These are phyloP conservation scores for Hippophae tibetana DNA, from an alignment of 306 rosid genomes.

Conservation along the genomic window DNA sequence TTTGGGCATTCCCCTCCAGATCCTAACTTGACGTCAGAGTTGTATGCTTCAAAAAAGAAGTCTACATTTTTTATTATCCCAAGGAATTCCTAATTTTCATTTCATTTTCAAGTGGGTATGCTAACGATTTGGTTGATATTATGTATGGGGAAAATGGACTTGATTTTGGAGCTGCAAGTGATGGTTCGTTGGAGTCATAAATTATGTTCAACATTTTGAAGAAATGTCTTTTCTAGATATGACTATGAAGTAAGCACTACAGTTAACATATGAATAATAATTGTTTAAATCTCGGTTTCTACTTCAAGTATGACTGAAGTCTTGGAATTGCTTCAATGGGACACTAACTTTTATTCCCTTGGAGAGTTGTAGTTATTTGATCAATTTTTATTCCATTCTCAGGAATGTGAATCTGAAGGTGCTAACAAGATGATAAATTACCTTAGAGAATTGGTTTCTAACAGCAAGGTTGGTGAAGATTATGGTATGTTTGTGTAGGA, in stretches of 20 bases:
- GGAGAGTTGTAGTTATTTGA: constrained; percentile 10
- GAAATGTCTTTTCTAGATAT: constrained; percentile 90
- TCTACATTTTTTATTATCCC: constrained; percentile 8
- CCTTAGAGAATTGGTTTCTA: too few species aligned
- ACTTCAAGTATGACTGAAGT: too few species aligned
- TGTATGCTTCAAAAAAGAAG: constrained; percentile 7
- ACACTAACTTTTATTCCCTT: constrained; percentile 12
- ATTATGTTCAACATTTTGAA: constrained; percentile 24
- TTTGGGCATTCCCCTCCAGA: constrained; percentile 98
- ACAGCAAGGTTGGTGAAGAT: too few species aligned
- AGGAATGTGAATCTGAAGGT: too few species aligned
- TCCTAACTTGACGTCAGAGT: constrained; percentile 90
- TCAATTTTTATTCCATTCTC: not conserved
- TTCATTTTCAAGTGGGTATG: too few species aligned
- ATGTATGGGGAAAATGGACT: too few species aligned
- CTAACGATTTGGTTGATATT: too few species aligned
- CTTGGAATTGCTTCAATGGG: not conserved
- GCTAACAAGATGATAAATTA: too few species aligned
- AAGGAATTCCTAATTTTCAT: not conserved
- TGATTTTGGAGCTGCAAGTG: too few species aligned
- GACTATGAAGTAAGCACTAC: constrained; percentile 67
- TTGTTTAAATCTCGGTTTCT: too few species aligned
- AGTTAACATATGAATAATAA: constrained; percentile 9
- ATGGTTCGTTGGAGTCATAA: too few species aligned
- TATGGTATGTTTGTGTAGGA: too few species aligned